Base-by-base conservation (phyloP, 139 green algal genomes). In the Micromonas commoda region DNA sequence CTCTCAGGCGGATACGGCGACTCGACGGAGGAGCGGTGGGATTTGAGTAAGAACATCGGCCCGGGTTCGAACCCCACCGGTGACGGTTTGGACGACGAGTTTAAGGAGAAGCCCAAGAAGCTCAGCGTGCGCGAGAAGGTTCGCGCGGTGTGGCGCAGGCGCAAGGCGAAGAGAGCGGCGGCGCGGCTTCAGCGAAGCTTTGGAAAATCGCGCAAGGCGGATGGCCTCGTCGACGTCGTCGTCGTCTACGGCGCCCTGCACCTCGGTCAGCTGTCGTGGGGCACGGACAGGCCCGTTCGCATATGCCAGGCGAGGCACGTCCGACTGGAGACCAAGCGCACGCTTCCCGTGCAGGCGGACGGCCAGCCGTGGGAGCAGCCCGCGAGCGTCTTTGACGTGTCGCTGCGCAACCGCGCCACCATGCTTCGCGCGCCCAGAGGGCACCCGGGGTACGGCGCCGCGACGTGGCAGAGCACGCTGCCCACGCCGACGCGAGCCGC, bases 141-240 rank as follows among this genome's bases (percentile, higher is more conserved):
- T n/a, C n/a, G n/a, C n/a, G n/a, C n/a, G n/a, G n/a, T n/a, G n/a
- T n/a, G n/a, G n/a, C n/a, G n/a, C n/a, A n/a, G n/a, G n/a, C n/a
- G n/a, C n/a, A n/a, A n/a, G n/a, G n/a, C n/a, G n/a, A n/a, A n/a
- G n/a, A n/a, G 9, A 57, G 45, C 45, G 16, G 45, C 35, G 34
- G 63, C 26, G 29, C 26, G 13, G 16, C 26, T 19, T 20, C 26
- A 9, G 29, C 5, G 34, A 64, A 26, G 24, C 23, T 80, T 80
- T 68, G 21, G 20, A 5, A 2, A 52, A 2, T 63, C 54, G 33
- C 28, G 28, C 32, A 63, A 61, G 29, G 57, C 73, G 29, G 75
- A 80, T 31, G 32, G 60, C 13, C 33, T 53, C 16, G 5, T 80
- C 57, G 75, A 80, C 32, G 33, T 80, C 26, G 75, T 80, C 37